Evolutionary conservation across 371 early-diverging fungal species (phyloP), one percentile per base, ranked within the genome.

Genomic region (Umbelopsis sp.): DNA sequence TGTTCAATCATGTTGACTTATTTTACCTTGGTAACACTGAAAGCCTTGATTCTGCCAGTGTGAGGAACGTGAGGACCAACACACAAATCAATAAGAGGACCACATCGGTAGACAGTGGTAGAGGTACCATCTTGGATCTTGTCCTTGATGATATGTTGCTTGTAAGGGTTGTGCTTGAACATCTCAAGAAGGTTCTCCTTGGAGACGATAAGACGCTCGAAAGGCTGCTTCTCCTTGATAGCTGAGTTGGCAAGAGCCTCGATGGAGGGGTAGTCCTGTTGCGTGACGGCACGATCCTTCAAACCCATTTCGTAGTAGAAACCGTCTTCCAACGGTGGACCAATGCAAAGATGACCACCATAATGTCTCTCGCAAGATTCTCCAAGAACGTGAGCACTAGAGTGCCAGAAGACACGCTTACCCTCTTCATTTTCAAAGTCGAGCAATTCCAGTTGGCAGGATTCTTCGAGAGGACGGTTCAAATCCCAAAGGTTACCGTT

Each of bases 381-480:
- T 68, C 99, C 99, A 63, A 99, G 84, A 76, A 99, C 92, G 83
- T 99, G 99, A 3, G 99, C 99, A 74, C 96, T 96, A n/a, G 98
- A 98, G 80, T 99, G 99, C 99, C 99, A 99, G 81, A 98, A 99
- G 16, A 99, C 99, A 76, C 87, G 86, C 80, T 94, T 93, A 78
- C 94, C 99, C 70, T 98, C 99, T 29, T 92, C 89, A 64, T 93
- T 79, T 50, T 98, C 98, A 88, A 99, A 99, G 71, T 96, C 98
- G 35, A 99, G 82, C 46, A 99, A 87, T 80, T 98, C 94, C 65
- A 99, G 81, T 65, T 72, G 76, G 82, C 93, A 92, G 57, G 91
- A 90, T 41, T 74, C 72, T 77, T 96, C 95, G 20, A 99, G 72
- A 50, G 96, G 96, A 64, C 99, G 89, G 69, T 85, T 77, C 66